Percentiles rank a stretch among this genome's conserved stretches.
Evolutionary conservation across 2,329 filamentous ascomycete genomes (phyloP).

Genomic region (Colletotrichum destructivum): DNA sequence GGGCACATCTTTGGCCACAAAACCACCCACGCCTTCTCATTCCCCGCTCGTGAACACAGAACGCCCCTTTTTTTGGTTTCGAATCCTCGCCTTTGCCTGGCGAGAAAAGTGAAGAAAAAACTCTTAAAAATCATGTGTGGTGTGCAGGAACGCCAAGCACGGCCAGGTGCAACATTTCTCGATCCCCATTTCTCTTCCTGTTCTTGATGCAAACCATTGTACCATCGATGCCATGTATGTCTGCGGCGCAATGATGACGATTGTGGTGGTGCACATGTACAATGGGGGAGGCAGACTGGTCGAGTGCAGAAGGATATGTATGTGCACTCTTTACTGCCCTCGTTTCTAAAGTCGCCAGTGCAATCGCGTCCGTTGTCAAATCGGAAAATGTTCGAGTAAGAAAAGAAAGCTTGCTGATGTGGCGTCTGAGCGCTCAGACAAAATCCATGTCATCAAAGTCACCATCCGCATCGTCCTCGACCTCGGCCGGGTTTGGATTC

Average conservation of each 20-base stretch:
- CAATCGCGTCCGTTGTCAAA: neutral
- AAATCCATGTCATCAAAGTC: slow-evolving; percentile 52
- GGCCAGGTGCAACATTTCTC: slow-evolving; percentile 15
- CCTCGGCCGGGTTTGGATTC: slow-evolving; percentile 52
- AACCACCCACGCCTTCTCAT: slow-evolving; percentile 33
- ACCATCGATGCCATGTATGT: slow-evolving; percentile 26
- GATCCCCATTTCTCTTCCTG: neutral
- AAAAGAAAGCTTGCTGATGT: neutral
- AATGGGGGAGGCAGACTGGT: neutral
- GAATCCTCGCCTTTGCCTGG: neutral
- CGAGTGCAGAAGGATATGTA: neutral
- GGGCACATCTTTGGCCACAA: slow-evolving; percentile 12
- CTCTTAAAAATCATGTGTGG: slow-evolving; percentile 12
- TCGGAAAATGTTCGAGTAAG: neutral
- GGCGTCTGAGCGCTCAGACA: slow-evolving; percentile 6
- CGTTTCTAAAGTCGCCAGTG: slow-evolving; percentile 22
- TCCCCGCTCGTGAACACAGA: slow-evolving; percentile 2
- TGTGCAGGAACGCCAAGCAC: neutral
- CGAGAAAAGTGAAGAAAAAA: neutral
- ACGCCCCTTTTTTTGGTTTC: slow-evolving; percentile 32
- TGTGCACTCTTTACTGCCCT: neutral
- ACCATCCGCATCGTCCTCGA: slow-evolving; percentile 55
- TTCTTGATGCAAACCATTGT: slow-evolving; percentile 35
- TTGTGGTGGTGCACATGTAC: slow-evolving; percentile 35
- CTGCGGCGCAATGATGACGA: slow-evolving; percentile 24